Percentiles rank a stretch among this genome's conserved stretches.
phyloP scores from a whole-genome alignment of 2,329 filamentous ascomycete species.

The Stagonosporopsis vannaccii region DNA sequence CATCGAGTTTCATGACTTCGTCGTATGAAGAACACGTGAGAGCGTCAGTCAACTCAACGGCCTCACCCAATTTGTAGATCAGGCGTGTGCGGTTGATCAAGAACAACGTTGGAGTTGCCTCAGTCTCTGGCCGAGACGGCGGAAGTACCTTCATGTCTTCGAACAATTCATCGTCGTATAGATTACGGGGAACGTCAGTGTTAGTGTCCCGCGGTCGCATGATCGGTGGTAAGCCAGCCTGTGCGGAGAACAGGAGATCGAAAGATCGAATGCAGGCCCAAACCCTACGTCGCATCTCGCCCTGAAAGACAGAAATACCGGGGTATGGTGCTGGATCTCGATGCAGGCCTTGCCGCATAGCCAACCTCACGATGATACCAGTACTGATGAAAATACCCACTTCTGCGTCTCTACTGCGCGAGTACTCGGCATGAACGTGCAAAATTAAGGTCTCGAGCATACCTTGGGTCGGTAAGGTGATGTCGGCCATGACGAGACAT shows the following conservation, averaged over 20 bases:
- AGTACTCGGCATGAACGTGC: constrained; percentile 78
- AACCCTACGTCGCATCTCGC: constrained; percentile 70
- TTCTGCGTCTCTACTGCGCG: constrained; percentile 76
- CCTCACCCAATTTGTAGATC: constrained; percentile 72
- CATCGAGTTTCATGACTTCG: constrained; percentile 67
- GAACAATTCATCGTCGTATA: constrained; percentile 82
- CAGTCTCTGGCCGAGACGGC: constrained; percentile 69
- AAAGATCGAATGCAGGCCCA: constrained; percentile 75
- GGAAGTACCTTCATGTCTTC: constrained; percentile 73
- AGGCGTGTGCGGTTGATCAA: constrained; percentile 78
- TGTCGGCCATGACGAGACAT: constrained; percentile 77
- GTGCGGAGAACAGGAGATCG: constrained; percentile 80
- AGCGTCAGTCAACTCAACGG: constrained; percentile 71
- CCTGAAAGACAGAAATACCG: constrained; percentile 75
- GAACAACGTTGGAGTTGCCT: constrained; percentile 79
- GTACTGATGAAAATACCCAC: constrained; percentile 68
- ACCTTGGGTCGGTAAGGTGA: constrained; percentile 75
- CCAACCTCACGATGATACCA: constrained; percentile 66
- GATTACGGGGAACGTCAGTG: constrained; percentile 75
- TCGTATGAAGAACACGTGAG: constrained; percentile 68
- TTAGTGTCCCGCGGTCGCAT: constrained; percentile 78
- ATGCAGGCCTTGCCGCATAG: constrained; percentile 80
- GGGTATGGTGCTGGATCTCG: constrained; percentile 78
- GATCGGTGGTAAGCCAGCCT: constrained; percentile 68
- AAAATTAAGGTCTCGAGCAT: constrained; percentile 81